Percentiles rank a stretch among this genome's conserved stretches.
phyloP scores from a whole-genome alignment of 495 filamentous ascomycete species.

The Polyplosphaeria fusca region DNA sequence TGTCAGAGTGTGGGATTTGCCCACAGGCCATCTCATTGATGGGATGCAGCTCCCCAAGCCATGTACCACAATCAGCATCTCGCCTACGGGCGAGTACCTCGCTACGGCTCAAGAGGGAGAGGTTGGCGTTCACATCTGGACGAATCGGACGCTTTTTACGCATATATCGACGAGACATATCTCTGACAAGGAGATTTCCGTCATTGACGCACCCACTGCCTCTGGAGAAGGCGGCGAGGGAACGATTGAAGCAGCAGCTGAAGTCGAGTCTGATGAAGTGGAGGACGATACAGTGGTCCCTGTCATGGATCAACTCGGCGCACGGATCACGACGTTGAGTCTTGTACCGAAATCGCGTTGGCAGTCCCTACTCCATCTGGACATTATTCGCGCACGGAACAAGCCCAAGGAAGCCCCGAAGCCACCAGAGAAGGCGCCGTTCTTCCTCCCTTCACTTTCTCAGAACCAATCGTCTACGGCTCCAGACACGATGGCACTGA shows the following conservation, averaged over 20 bases:
- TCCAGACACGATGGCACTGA: not conserved
- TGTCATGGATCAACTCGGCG: conserved; percentile 68
- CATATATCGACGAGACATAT: conserved; percentile 81
- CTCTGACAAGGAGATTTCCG: conserved; percentile 65
- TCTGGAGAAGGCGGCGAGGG: conserved; percentile 79
- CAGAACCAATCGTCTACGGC: not conserved
- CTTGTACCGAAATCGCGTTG: conserved; percentile 84
- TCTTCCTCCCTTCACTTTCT: conserved; percentile 77
- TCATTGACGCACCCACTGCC: conserved; percentile 59
- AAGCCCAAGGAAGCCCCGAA: conserved; percentile 91
- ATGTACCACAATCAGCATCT: conserved; percentile 82
- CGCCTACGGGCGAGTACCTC: conserved; percentile 84
- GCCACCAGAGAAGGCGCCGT: conserved; percentile 88
- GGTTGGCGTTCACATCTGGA: conserved; percentile 89
- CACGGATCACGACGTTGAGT: conserved; percentile 80
- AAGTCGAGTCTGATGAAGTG: conserved; percentile 23
- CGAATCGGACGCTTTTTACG: conserved; percentile 83
- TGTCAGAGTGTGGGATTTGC: conserved; percentile 90
- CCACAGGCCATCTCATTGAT: conserved; percentile 92
- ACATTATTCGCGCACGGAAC: conserved; percentile 87
- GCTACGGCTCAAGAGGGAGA: conserved; percentile 81
- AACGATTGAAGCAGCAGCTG: conserved; percentile 53
- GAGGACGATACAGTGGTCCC: conserved; percentile 41
- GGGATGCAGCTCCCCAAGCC: conserved; percentile 70
- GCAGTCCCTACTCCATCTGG: conserved; percentile 89